Conservation (phyloP, 306 rosid species). For the Arachis hypogaea region DNA sequence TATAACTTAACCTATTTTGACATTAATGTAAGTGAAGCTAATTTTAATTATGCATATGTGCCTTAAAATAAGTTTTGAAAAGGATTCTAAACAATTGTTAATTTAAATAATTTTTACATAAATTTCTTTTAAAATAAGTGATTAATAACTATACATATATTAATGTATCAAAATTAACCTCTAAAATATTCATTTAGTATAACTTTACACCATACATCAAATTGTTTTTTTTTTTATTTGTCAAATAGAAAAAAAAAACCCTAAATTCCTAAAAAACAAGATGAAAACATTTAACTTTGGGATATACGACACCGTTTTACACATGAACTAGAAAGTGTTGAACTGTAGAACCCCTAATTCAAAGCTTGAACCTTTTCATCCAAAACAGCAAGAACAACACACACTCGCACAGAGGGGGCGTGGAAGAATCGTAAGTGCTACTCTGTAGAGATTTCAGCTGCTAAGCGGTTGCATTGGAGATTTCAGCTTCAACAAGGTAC, state of each 20-base stretch:
- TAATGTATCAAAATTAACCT: too few relatives aligned
- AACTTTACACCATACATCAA: neutral
- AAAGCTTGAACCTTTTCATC: conserved; percentile 6
- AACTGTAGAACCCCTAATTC: neutral
- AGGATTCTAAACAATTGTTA: too few relatives aligned
- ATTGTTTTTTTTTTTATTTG: neutral
- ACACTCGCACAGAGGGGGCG: neutral
- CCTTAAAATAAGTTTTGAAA: too few relatives aligned
- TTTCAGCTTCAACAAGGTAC: conserved; percentile 63
- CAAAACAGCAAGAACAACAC: neutral
- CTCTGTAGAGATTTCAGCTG: neutral
- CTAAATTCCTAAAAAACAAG: neutral
- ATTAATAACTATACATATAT: too few relatives aligned
- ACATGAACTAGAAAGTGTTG: neutral
- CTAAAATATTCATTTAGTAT: neutral
- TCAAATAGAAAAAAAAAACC: neutral
- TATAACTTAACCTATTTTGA: too few relatives aligned
- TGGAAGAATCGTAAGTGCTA: neutral
- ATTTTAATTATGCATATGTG: too few relatives aligned
- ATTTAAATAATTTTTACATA: too few relatives aligned
- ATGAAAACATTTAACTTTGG: neutral
- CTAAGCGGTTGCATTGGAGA: conserved; percentile 35
- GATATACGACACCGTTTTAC: neutral
- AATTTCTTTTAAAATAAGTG: too few relatives aligned
- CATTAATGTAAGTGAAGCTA: too few relatives aligned